Base-by-base conservation (phyloP, 805 yeast genomes). In the Komagataella populi region DNA sequence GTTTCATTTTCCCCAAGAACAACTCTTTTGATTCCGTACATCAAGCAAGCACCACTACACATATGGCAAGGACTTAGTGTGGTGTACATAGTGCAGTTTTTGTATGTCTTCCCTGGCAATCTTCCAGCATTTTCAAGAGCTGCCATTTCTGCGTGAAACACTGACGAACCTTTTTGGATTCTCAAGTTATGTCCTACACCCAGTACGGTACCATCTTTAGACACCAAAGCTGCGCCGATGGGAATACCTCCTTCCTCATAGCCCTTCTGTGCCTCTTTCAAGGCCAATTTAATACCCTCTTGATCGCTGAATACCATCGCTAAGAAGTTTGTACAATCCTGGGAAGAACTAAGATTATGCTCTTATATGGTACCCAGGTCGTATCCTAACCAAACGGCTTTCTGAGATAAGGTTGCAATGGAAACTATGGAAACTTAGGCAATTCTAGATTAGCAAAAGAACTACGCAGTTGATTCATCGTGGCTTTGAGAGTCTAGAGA, bases 141-240 rank as follows among this genome's bases (percentile, higher is more conserved):
- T 8, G 90, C 77, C 59, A 87, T 93, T 63, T 91, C 99, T 18
- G 96, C 99, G 60, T 91, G 99, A 53, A 91, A 71, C 16, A 84
- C 87, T 16, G 96, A 80, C 10, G 95, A 84, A 17, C 74, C 71
- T 63, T 87, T 85, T 67, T 91, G 98, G 55, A 91, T 76, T 59
- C 99, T 76, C 81, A 80, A 74, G 67, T 91, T 91, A 66, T 88
- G 98, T 12, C 99, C 98, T 48, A 81, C 72, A 23, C 96, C 96
- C 10, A 90, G 71, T 10, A 91, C 77, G 3, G 78, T 76, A 17
- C 97, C 97, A 54, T 85, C 90, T 56, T 77, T 81, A 50, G 76
- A 73, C 48, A 87, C 74, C 50, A 87, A 70, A 44, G 83, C 84
- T 4, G 89, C 91, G 10, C 95, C 87, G 54, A 88, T 88, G 3